Percentiles rank a stretch among this genome's conserved stretches.
Conservation (phyloP, 2,329 filamentous ascomycete genomes). For the Trichophyton rubrum region DNA sequence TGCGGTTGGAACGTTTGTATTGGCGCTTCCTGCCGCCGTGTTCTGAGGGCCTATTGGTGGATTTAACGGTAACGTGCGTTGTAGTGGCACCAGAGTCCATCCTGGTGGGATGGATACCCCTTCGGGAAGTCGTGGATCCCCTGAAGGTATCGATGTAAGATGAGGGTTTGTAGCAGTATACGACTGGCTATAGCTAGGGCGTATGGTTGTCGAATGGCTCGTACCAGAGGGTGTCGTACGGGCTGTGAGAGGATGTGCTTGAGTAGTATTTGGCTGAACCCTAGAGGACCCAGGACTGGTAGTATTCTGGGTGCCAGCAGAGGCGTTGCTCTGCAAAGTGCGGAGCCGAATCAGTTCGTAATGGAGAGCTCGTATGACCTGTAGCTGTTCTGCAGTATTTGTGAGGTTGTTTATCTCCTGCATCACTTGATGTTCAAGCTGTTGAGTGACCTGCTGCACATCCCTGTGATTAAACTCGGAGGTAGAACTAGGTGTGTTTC, state of each 20-base stretch:
- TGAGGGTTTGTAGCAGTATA: slow-evolving; percentile 20
- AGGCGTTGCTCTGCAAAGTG: slow-evolving; percentile 29
- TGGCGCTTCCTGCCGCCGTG: not conserved
- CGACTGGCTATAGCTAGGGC: slow-evolving; percentile 23
- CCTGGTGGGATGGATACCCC: slow-evolving; percentile 42
- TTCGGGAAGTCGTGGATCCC: slow-evolving; percentile 37
- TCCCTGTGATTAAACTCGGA: slow-evolving; percentile 17
- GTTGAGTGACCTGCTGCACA: slow-evolving; percentile 48
- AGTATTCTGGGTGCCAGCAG: not conserved
- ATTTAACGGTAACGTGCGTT: slow-evolving; percentile 18
- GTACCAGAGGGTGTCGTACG: not conserved
- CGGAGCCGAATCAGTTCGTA: slow-evolving; percentile 56
- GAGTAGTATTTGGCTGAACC: not conserved
- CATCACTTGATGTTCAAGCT: slow-evolving; percentile 56
- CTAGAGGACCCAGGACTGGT: not conserved
- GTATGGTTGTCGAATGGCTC: slow-evolving; percentile 12
- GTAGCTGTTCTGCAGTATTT: slow-evolving; percentile 53
- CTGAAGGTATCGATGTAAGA: slow-evolving; percentile 26
- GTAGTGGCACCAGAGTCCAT: slow-evolving; percentile 39
- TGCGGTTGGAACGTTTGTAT: not conserved
- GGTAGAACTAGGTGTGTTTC: slow-evolving; percentile 7
- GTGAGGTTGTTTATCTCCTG: slow-evolving; percentile 54
- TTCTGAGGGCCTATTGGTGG: not conserved
- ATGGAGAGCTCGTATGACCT: slow-evolving; percentile 54
- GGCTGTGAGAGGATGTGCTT: not conserved